Base-by-base conservation (phyloP, 2,329 filamentous ascomycete species). In the Monosporascus sp. region DNA sequence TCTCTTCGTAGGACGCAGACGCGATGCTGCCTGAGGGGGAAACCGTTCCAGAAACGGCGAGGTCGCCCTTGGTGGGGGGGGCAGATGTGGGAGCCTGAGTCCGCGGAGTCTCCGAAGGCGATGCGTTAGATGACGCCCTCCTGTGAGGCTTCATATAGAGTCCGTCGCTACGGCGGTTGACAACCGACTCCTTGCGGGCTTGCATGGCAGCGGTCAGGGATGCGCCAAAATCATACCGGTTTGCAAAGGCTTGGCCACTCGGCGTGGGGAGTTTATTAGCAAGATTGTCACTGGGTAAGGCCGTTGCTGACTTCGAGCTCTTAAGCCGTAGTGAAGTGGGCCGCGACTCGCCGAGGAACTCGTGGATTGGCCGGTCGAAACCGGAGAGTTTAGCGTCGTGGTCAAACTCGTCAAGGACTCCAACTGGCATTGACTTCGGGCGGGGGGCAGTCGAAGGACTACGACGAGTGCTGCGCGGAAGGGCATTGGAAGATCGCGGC, bases 181-280 rank as follows among this genome's bases (percentile, higher is more conserved):
- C 75, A 59, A 81, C 73, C 15, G 78, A 76, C 58, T 84, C 84
- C 66, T 89, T 88, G 47, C 87, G 86, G 28, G 83, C 86, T 65
- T 87, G 85, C 67, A 93, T 87, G 14, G 91, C 91, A 50, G 91
- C 91, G 51, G 81, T 86, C 31, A 97, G 79, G 0, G 94, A 97
- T n/a, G 90, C 90, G 56, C 89, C 87, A 70, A 99, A 97, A 74
- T 97, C 93, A 69, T 99, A 99, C 51, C 94, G 88, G 70, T 92
- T 92, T 47, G 91, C 89, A 69, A 97, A 97, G 18, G 87, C 88
- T 63, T 89, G 85, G 26, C 85, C 84, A 59, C 81, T 84, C 1
- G 82, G 80, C 2, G 80, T 72, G 0, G 78, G 68, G 24, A 83
- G 67, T 37, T 76, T 68, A 64, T 76, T 71, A 62, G 80, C 65